phyloP scores from a whole-genome alignment of 1,284 basidiomycete genomes.

The Stereum hirsutum region DNA sequence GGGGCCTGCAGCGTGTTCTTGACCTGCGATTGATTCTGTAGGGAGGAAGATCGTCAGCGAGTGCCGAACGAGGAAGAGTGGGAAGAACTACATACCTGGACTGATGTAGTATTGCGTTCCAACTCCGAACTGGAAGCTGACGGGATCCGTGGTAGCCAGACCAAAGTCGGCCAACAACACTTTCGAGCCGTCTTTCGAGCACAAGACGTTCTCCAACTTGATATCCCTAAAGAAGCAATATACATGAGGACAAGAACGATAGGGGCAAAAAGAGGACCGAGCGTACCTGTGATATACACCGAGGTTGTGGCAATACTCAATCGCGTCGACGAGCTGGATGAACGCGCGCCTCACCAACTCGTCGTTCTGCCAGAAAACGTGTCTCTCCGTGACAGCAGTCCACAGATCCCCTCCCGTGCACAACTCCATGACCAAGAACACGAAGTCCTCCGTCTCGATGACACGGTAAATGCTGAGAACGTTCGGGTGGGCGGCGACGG shows the following conservation, averaged over 20 bases:
- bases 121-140: slow-evolving; percentile 41
- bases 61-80: neutral
- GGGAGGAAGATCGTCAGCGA: slow-evolving; percentile 5
- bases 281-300: slow-evolving; percentile 63
- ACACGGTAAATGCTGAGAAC: slow-evolving; percentile 52
- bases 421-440: slow-evolving; percentile 58
- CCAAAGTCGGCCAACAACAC: slow-evolving; percentile 66
- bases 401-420: slow-evolving; percentile 60
- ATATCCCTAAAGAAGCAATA: too few species aligned
- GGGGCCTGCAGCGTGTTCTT: neutral
- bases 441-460: slow-evolving; percentile 36
- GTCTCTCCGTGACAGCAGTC: slow-evolving; percentile 44
- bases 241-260: too few species aligned
- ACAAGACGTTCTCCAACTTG: slow-evolving; percentile 71
- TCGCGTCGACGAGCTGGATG: slow-evolving; percentile 54
- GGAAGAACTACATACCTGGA: slow-evolving; percentile 30
- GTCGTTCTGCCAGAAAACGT: slow-evolving; percentile 39
- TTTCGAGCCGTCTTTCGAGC: slow-evolving; percentile 30
- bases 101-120: slow-evolving; percentile 53
- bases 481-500: slow-evolving; percentile 46
- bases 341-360: slow-evolving; percentile 41
- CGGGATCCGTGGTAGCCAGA: slow-evolving; percentile 45
- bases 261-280: too few species aligned
- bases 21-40: slow-evolving; percentile 17
- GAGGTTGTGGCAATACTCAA: slow-evolving; percentile 48